phyloP scores from a whole-genome alignment of 805 yeast genomes.

The Sungouiella blattae region DNA sequence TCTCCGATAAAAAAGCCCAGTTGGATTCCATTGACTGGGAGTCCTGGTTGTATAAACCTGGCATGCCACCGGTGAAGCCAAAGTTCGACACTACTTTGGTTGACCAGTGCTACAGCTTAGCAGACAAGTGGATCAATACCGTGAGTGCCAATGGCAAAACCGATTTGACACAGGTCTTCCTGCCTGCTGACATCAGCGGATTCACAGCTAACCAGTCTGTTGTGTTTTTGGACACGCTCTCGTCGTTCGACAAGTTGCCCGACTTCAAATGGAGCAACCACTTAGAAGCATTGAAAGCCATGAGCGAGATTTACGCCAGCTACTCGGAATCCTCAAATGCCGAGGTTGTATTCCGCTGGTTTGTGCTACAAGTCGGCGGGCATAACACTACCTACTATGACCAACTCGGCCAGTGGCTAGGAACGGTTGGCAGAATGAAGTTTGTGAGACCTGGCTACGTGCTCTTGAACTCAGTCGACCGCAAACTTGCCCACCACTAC shows the following conservation, averaged over 20 bases:
- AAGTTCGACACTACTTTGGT: conserved; percentile 75
- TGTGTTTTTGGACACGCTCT: conserved; percentile 70
- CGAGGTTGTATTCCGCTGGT: conserved; percentile 80
- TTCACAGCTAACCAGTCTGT: conserved; percentile 77
- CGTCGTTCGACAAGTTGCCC: conserved; percentile 42
- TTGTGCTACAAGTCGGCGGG: conserved; percentile 59
- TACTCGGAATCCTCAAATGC: conserved; percentile 63
- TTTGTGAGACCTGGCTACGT: conserved; percentile 85
- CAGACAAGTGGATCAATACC: conserved; percentile 57
- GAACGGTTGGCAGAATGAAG: conserved; percentile 92
- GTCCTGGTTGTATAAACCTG: conserved; percentile 75
- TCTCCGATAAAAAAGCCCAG: conserved; percentile 41
- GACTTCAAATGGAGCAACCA: conserved; percentile 36
- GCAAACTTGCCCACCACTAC: conserved; percentile 59
- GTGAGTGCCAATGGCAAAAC: conserved; percentile 18
- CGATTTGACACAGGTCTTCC: conserved; percentile 29
- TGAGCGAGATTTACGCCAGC: conserved; percentile 31
- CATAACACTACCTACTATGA: conserved; percentile 43
- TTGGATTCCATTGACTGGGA: conserved; percentile 81
- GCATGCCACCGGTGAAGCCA: conserved; percentile 83
- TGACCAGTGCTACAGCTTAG: conserved; percentile 64
- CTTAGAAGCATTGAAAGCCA: conserved; percentile 29
- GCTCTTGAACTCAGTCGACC: conserved; percentile 60
- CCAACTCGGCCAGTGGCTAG: conserved; percentile 75
- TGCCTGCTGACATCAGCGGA: conserved; percentile 44